Conservation (phyloP, 495 filamentous ascomycete species). For the Xylaria sp. region DNA sequence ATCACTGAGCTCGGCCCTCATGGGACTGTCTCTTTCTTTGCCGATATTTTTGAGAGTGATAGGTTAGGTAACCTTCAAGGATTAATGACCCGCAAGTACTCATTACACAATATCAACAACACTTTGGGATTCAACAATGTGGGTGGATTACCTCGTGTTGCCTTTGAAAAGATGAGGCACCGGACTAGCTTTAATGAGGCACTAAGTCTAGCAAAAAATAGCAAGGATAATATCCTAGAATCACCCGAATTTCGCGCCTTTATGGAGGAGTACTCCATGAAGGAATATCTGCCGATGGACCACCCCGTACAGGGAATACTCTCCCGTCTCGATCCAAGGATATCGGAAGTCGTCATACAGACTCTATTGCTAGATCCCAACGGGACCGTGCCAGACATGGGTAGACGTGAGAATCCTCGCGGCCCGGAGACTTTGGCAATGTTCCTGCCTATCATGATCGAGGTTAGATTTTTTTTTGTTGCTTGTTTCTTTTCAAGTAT, state of each 20-base stretch:
- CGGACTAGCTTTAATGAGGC: conserved; percentile 27
- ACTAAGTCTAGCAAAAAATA: conserved; percentile 26
- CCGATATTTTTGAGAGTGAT: conserved; percentile 47
- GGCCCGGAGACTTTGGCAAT: conserved; percentile 39
- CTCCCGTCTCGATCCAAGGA: conserved; percentile 37
- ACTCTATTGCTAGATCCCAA: conserved; percentile 31
- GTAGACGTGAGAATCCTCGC: conserved; percentile 24
- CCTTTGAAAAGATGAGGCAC: conserved; percentile 31
- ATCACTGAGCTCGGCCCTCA: conserved; percentile 66
- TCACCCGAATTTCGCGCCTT: conserved; percentile 31
- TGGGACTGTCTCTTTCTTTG: conserved; percentile 66
- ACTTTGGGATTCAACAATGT: conserved; percentile 29
- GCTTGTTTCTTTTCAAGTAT: neutral
- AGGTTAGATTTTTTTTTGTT: conserved; percentile 13
- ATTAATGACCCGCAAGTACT: conserved; percentile 30
- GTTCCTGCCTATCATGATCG: conserved; percentile 38
- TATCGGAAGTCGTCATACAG: conserved; percentile 41
- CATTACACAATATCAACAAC: conserved; percentile 38
- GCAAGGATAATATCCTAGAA: conserved; percentile 24
- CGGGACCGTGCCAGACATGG: neutral
- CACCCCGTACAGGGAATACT: conserved; percentile 34
- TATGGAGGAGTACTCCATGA: conserved; percentile 30
- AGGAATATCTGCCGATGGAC: conserved; percentile 30
- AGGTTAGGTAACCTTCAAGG: conserved; percentile 20
- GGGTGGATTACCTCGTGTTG: conserved; percentile 37